Base-by-base conservation (phyloP, 1,284 basidiomycete species). In the Flammula alnicola region DNA sequence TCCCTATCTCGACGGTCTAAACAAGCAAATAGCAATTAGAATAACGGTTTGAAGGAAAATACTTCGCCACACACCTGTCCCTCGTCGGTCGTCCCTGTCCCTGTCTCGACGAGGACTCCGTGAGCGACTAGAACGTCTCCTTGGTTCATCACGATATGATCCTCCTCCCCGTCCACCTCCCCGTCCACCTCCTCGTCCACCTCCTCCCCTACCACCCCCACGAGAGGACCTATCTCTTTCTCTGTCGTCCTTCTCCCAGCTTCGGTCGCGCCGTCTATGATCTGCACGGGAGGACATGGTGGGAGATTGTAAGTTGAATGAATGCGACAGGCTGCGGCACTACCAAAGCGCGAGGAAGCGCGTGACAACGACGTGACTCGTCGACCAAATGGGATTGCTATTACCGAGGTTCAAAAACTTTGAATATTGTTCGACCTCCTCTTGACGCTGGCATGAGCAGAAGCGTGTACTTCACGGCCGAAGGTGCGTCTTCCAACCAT, bases 221-320 rank as follows among this genome's bases (percentile, higher is more conserved):
- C 62, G 51, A 19, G 55, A 49, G 38, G 76, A 72, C 49, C 78
- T 70, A 44, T 78, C 71, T 51, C 75, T 66, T 47, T 77, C 76
- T 30, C 73, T 69, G 54, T 79, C 78, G 48, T 82, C 81, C 51
- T 78, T 75, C 57, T 88, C 86, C 79, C 83, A 79, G 62, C 84
- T 86, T 56, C 84, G 71, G 57, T 88, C 87, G 52, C 83, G 79
- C 62, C 81, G 70, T 60, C 80, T 74, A 62, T 78, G 66, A 59
- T 86, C 83, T 46, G 64, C 47, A 32, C 75, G 70, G 39, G 73
- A 75, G 41, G 77, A 74, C 77, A 79, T 78, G 51, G 23, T 44
- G 44, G 41, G 40, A n/a, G n/a, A n/a, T 8, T 32, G 17, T 16
- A 16, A 19, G 9, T 31, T 32, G 16, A 5, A 6, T 35, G 41